Evolutionary conservation across 208 protist species (phyloP).

Genomic region (Leishmania guyanensis): DNA sequence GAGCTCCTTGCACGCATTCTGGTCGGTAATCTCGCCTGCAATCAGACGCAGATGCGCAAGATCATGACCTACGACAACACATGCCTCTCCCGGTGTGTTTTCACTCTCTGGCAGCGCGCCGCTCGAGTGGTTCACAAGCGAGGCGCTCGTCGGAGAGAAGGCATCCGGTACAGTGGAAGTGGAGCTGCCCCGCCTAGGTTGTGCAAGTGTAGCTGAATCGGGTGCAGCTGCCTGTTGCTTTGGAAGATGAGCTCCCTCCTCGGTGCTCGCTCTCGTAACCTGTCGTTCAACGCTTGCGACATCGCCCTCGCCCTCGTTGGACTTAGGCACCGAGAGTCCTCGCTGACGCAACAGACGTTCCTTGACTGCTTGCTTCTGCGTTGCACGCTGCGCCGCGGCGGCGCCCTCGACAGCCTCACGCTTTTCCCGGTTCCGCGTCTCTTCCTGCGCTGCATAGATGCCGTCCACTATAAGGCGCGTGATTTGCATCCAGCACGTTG

Average conservation of each 20-base stretch:
- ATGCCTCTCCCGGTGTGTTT: not conserved
- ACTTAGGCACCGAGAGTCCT: not conserved
- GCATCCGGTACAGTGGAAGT: slow-evolving; percentile 18
- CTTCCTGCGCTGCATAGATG: slow-evolving; percentile 34
- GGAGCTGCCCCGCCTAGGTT: slow-evolving; percentile 2
- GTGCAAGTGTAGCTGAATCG: not conserved
- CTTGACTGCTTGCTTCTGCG: slow-evolving; percentile 15
- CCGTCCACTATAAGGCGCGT: slow-evolving; percentile 35
- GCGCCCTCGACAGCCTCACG: slow-evolving; percentile 13
- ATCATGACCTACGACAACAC: not conserved
- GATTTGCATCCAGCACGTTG: slow-evolving; percentile 43
- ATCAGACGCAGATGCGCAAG: slow-evolving; percentile 23
- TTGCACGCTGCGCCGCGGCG: slow-evolving; percentile 11
- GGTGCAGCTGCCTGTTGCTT: not conserved
- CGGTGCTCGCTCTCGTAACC: not conserved
- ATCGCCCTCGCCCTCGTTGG: not conserved
- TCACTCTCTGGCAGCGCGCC: not conserved
- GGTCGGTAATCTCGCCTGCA: slow-evolving; percentile 7
- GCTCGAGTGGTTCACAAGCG: not conserved
- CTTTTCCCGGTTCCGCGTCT: slow-evolving; percentile 13
- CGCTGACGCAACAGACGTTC: slow-evolving; percentile 16
- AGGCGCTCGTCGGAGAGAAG: not conserved
- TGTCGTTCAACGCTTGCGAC: not conserved
- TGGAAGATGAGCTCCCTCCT: not conserved
- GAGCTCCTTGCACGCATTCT: slow-evolving; percentile 12